Conservation (phyloP, 1,139 yeast species). For the Saccharomyces hybrid region DNA sequence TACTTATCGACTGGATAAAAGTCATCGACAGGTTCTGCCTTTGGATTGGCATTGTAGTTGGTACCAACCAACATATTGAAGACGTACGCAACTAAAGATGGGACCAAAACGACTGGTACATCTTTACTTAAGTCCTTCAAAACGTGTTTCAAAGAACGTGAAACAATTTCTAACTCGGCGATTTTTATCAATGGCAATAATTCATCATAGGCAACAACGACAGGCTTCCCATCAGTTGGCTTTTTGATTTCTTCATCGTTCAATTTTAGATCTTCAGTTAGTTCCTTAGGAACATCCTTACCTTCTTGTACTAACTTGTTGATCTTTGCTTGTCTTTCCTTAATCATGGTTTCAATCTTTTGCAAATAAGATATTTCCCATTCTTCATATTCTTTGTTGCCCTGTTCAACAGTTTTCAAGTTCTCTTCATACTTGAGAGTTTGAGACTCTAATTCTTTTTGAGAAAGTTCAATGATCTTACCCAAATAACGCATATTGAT, state of each 20-base stretch:
- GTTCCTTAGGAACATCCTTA: constrained; percentile 33
- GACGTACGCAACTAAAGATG: constrained; percentile 58
- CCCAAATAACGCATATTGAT: constrained; percentile 88
- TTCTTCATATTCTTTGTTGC: constrained; percentile 33
- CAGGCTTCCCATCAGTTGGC: constrained; percentile 31
- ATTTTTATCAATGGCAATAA: constrained; percentile 43
- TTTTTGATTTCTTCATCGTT: constrained; percentile 35
- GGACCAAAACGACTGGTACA: constrained; percentile 50
- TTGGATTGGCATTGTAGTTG: constrained; percentile 40
- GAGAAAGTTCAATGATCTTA: constrained; percentile 31
- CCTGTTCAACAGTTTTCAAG: constrained; percentile 25
- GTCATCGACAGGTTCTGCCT: constrained; percentile 36
- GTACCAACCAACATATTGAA: constrained; percentile 65
- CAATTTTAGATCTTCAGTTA: constrained; percentile 30
- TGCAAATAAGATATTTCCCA: constrained; percentile 30
- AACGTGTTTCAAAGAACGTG: constrained; percentile 73
- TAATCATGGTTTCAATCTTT: constrained; percentile 36
- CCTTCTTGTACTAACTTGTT: constrained; percentile 32
- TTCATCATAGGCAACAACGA: constrained; percentile 27
- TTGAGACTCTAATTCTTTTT: constrained; percentile 27
- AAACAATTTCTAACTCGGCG: constrained; percentile 60
- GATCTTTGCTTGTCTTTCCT: constrained; percentile 36
- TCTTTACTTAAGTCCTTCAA: constrained; percentile 43
- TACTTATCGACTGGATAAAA: constrained; percentile 42
- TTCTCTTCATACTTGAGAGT: constrained; percentile 24